Conservation (phyloP, 352 stramenopile species). For the Blastocystis sp. region DNA sequence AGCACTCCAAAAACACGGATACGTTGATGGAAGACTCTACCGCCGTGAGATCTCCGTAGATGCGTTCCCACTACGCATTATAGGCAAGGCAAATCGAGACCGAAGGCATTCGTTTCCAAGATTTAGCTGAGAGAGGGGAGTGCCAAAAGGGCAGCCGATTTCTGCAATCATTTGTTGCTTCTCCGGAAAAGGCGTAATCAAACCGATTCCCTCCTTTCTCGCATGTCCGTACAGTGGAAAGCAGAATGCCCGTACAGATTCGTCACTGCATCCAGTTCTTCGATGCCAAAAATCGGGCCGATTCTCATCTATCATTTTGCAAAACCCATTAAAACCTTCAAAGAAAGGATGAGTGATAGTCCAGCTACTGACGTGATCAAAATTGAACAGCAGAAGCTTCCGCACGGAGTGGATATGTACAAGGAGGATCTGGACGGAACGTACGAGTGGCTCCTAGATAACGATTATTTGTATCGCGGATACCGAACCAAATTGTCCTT, state of each 20-base stretch:
- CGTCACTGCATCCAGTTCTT: background rate
- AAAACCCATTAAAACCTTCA: background rate
- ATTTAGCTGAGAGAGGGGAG: too few species aligned
- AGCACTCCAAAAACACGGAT: background rate
- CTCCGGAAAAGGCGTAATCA: too few species aligned
- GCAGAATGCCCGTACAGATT: too few species aligned
- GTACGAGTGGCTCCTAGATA: conserved; percentile 56
- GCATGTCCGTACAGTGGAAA: too few species aligned
- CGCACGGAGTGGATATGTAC: conserved; percentile 61
- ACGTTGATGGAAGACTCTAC: conserved; percentile 16
- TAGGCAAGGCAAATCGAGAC: background rate
- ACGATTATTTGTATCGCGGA: conserved; percentile 65
- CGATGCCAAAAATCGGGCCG: background rate
- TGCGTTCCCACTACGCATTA: conserved; percentile 53
- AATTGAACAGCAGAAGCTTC: conserved; percentile 10
- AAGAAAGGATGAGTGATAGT: background rate
- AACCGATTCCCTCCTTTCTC: too few species aligned
- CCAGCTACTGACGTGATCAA: background rate
- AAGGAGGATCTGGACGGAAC: conserved; percentile 68
- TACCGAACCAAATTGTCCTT: conserved; percentile 63
- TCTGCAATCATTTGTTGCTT: too few species aligned
- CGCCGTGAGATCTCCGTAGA: conserved; percentile 13
- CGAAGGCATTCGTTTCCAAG: conserved; percentile 11
- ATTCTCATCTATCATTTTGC: background rate
- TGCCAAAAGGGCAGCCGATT: too few species aligned